Conservation (phyloP, 495 filamentous ascomycete species). For the Tetracladium marchalianum region DNA sequence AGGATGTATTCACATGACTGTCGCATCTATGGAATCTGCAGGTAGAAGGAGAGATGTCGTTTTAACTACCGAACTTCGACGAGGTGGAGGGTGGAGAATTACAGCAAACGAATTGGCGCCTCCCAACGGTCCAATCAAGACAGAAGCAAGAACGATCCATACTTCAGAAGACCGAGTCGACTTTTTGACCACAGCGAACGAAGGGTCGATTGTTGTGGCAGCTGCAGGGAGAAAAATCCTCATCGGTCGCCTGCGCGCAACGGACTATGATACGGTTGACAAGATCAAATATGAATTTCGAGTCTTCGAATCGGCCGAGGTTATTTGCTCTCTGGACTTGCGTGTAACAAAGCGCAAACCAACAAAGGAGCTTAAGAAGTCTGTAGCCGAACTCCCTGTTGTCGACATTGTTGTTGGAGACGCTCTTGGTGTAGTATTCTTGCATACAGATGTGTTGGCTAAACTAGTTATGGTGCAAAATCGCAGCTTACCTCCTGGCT, state of each 20-base stretch:
- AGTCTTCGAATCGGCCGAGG: constrained; percentile 40
- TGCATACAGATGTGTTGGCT: constrained; percentile 64
- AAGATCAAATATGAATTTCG: constrained; percentile 38
- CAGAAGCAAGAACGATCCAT: constrained; percentile 18
- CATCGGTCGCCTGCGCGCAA: constrained; percentile 24
- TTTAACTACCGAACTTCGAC: constrained; percentile 28
- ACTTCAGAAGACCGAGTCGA: constrained; percentile 15
- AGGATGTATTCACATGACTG: constrained; percentile 31
- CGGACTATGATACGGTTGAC: constrained; percentile 20
- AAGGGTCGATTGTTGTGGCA: constrained; percentile 26
- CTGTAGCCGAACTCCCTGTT: constrained; percentile 22
- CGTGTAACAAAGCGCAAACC: constrained; percentile 21
- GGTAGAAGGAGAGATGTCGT: constrained; percentile 30
- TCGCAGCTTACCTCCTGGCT: constrained; percentile 10
- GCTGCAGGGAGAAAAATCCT: constrained; percentile 28
- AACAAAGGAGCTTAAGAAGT: constrained; percentile 21
- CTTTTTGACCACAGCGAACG: constrained; percentile 17
- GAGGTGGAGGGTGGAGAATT: constrained; percentile 27
- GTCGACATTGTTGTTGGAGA: constrained; percentile 70
- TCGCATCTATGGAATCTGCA: constrained; percentile 30
- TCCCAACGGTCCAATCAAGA: constrained; percentile 16
- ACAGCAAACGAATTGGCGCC: constrained; percentile 26
- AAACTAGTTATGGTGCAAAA: constrained; percentile 30
- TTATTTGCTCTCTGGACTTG: constrained; percentile 49
- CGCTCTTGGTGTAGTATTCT: constrained; percentile 58